Conservation (phyloP, 2,329 filamentous ascomycete species). For the Pseudogymnoascus pannorum region DNA sequence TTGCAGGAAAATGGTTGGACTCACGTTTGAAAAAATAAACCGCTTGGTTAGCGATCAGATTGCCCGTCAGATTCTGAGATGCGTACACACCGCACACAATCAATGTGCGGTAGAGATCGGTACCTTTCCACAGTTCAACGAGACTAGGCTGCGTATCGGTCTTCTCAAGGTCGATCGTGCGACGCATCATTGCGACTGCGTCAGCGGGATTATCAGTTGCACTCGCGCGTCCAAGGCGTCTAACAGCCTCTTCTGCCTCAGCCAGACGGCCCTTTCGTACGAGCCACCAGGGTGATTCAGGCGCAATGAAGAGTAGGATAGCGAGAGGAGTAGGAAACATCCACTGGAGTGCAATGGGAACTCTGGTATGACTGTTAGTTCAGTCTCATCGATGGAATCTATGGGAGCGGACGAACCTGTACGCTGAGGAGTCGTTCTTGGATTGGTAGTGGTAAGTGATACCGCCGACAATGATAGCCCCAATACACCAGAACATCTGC, state of each 20-base stretch:
- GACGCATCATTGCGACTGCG: slow-evolving; percentile 52
- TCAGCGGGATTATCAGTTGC: slow-evolving; percentile 34
- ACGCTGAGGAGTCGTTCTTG: slow-evolving; percentile 29
- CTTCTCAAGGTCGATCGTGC: slow-evolving; percentile 48
- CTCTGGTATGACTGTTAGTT: slow-evolving; percentile 33
- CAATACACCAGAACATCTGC: slow-evolving; percentile 61
- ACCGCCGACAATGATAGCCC: slow-evolving; percentile 51
- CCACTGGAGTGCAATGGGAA: slow-evolving; percentile 46
- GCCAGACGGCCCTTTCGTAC: slow-evolving; percentile 36
- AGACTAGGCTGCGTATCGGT: slow-evolving; percentile 33
- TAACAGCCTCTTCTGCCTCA: slow-evolving; percentile 37
- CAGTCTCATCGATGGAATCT: slow-evolving; percentile 21
- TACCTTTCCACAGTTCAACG: slow-evolving; percentile 47
- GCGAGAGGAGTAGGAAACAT: slow-evolving; percentile 45
- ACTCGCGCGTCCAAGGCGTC: slow-evolving; percentile 39
- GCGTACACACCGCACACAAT: slow-evolving; percentile 52
- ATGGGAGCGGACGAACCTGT: slow-evolving; percentile 34
- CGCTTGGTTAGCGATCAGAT: slow-evolving; percentile 50
- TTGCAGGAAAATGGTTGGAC: slow-evolving; percentile 19
- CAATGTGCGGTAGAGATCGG: slow-evolving; percentile 45
- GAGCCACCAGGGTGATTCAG: slow-evolving; percentile 43
- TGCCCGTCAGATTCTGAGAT: slow-evolving; percentile 54
- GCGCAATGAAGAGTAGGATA: slow-evolving; percentile 34
- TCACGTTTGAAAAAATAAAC: slow-evolving; percentile 31
- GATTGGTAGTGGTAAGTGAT: slow-evolving; percentile 48